Conservation (phyloP, 2,329 filamentous ascomycete species). For the Trichoderma sp. region DNA sequence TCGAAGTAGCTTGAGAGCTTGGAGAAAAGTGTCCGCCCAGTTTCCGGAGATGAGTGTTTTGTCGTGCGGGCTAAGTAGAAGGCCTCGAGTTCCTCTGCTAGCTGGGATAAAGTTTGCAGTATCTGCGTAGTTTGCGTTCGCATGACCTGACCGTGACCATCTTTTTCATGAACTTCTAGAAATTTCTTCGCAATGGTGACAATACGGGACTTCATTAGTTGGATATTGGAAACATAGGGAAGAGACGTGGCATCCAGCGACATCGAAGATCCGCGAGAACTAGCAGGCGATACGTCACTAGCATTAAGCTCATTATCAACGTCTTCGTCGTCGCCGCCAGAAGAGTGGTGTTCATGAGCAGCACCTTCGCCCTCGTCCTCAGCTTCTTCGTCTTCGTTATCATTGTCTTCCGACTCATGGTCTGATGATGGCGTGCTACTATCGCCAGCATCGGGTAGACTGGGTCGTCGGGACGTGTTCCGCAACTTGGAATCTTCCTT, state of each 20-base stretch:
- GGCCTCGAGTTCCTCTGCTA: conserved; percentile 72
- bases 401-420: conserved; percentile 38
- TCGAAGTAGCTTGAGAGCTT: conserved; percentile 84
- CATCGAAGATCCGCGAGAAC: conserved; percentile 69
- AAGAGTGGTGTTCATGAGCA: conserved; percentile 48
- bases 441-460: conserved; percentile 23
- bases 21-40: conserved; percentile 71
- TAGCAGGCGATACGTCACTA: conserved; percentile 67
- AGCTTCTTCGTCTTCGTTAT: conserved; percentile 32
- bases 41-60: conserved; percentile 48
- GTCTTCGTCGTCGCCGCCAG: conserved; percentile 54
- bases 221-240: conserved; percentile 52
- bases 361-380: conserved; percentile 39
- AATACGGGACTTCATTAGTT: conserved; percentile 68
- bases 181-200: conserved; percentile 79
- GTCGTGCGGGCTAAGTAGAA: conserved; percentile 67
- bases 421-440: conserved; percentile 37
- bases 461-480: conserved; percentile 23
- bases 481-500: conserved; percentile 17
- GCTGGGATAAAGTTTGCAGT: conserved; percentile 68
- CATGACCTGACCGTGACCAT: conserved; percentile 71
- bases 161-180: conserved; percentile 78
- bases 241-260: conserved; percentile 61
- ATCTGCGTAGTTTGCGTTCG: conserved; percentile 79
- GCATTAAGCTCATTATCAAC: conserved; percentile 55